Conservation (phyloP, 345 rosid species). For the Physaria fendleri region DNA sequence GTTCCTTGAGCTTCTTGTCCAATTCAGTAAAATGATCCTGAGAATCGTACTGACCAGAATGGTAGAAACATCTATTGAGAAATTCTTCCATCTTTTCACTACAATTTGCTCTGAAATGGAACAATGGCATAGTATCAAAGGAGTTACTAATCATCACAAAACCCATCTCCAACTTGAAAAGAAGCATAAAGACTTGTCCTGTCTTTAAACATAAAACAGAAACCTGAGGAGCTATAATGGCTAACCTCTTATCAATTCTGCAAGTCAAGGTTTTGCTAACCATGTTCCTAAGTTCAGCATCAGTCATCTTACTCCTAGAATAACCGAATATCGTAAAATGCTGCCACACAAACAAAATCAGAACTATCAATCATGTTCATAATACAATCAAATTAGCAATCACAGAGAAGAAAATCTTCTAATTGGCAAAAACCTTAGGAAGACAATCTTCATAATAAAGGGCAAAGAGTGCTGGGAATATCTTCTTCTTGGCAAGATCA, state of each 20-base stretch:
- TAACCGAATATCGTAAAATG: conserved; percentile 90
- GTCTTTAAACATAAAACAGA: not conserved
- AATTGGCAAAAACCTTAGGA: no score
- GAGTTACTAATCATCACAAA: no score
- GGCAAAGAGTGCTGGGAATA: conserved; percentile 97
- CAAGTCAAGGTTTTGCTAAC: conserved; percentile 95
- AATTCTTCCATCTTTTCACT: conserved; percentile 88
- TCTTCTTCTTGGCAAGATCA: conserved; percentile 98
- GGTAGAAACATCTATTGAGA: conserved; percentile 94
- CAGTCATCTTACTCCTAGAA: conserved; percentile 96
- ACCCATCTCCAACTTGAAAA: no score
- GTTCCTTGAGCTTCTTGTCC: conserved; percentile 76
- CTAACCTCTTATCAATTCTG: conserved; percentile 91
- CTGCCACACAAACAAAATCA: conserved; percentile 32
- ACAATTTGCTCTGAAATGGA: conserved; percentile 80
- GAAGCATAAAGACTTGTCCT: not conserved
- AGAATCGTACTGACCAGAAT: conserved; percentile 95
- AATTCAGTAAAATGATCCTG: conserved; percentile 64
- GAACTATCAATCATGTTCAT: conserved; percentile 7
- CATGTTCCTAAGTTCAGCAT: conserved; percentile 82
- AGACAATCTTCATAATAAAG: conserved; percentile 93
- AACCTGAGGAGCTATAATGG: not conserved
- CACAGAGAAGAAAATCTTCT: no score
- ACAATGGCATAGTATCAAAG: no score
- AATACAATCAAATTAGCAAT: no score